A percentile compares a stretch with the other conserved stretches of the same genome.
Conservation (phyloP, 306 rosid genomes). For the Lagenaria siceraria region DNA sequence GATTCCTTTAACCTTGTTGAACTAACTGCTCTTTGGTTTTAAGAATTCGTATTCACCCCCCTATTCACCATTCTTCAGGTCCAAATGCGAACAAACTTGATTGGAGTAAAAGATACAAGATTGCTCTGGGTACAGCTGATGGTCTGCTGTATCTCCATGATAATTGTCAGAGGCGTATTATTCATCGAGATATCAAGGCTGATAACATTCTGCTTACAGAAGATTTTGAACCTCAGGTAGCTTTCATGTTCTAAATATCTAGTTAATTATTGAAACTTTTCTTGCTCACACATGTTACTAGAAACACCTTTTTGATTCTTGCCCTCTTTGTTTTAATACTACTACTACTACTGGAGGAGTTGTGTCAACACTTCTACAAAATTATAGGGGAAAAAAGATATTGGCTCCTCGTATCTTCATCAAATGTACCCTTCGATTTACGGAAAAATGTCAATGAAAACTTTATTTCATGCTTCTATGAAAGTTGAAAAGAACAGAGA, state of each 20-base stretch:
- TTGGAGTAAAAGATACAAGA: slow-evolving; percentile 66
- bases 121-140: slow-evolving; percentile 51
- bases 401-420: neutral
- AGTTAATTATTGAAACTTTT: neutral
- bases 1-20: neutral
- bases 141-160: slow-evolving; percentile 81
- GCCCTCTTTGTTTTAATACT: neutral
- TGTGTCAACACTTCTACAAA: neutral
- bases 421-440: neutral
- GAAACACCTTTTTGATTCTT: neutral
- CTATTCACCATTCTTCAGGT: slow-evolving; percentile 25
- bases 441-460: neutral
- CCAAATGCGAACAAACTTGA: slow-evolving; percentile 24
- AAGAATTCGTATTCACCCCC: neutral
- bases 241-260: slow-evolving; percentile 6
- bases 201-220: slow-evolving; percentile 66
- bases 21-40: neutral
- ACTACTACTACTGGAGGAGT: neutral
- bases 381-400: neutral
- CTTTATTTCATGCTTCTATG: neutral
- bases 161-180: slow-evolving; percentile 49
- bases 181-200: slow-evolving; percentile 76
- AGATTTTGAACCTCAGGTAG: slow-evolving; percentile 76
- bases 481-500: neutral
- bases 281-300: neutral